A percentile compares a stretch with the other conserved stretches of the same genome.
These are phyloP conservation scores for Globisporangium barbulae DNA, from an alignment of 352 stramenopile genomes.

Conservation along the genomic window DNA sequence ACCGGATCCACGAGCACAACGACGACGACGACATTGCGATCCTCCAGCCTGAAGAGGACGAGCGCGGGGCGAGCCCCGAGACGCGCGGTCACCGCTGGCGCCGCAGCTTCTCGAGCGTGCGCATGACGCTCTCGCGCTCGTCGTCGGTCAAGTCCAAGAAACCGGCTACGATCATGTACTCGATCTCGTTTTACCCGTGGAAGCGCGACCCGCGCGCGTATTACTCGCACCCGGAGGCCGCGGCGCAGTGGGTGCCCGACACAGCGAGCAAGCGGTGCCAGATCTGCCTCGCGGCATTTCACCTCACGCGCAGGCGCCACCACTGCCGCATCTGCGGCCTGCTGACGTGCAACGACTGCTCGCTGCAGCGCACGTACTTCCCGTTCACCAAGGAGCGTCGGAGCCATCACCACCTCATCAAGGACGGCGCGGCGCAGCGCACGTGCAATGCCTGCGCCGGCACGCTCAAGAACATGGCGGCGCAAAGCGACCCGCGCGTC, in stretches of 20 bases:
- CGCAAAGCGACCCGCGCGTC: conserved; percentile 53
- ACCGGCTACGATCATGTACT: conserved; percentile 49
- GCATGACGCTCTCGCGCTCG: conserved; percentile 15
- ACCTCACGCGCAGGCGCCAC: conserved; percentile 68
- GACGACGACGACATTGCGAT: conserved; percentile 19
- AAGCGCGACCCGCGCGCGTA: conserved; percentile 66
- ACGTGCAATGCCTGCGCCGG: conserved; percentile 66
- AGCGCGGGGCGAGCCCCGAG: neutral
- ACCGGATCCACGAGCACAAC: neutral
- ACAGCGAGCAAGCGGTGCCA: conserved; percentile 60
- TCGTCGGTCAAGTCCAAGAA: conserved; percentile 16
- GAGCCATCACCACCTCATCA: conserved; percentile 65
- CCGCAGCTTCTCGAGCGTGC: conserved; percentile 11
- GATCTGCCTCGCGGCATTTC: conserved; percentile 54
- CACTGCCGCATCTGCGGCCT: conserved; percentile 81
- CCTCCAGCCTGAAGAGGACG: conserved; percentile 16
- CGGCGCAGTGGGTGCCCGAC: conserved; percentile 71
- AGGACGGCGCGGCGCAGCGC: conserved; percentile 64
- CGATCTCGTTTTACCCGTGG: conserved; percentile 76
- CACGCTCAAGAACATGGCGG: conserved; percentile 59
- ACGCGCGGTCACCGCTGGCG: conserved; percentile 8
- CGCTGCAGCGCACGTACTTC: conserved; percentile 60
- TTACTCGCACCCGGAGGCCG: conserved; percentile 65
- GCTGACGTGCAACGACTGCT: conserved; percentile 71
- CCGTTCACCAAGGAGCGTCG: conserved; percentile 41